phyloP scores from a whole-genome alignment of 345 rosid species.

The Geranium brycei region DNA sequence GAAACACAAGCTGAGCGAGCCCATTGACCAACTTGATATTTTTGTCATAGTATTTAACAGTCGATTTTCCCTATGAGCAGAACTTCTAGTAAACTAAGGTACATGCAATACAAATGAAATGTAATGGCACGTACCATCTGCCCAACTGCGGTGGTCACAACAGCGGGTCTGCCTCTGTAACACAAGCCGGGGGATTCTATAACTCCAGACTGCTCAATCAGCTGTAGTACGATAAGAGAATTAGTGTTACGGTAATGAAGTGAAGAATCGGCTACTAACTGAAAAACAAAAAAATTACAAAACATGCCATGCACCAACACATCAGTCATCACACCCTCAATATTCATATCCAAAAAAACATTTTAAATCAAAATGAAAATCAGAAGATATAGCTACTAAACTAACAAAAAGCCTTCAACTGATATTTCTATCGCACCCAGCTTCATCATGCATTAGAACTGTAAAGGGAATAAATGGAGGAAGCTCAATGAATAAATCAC shows the following conservation, averaged over 20 bases:
- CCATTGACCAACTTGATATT: not conserved
- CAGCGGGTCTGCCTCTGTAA: conserved; percentile 32
- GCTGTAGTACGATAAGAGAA: conserved; percentile 21
- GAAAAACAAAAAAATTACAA: too few relatives aligned
- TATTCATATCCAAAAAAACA: too few relatives aligned
- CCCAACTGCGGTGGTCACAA: conserved; percentile 52
- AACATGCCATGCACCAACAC: too few relatives aligned
- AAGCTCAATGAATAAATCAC: not conserved
- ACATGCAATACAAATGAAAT: conserved; percentile 5
- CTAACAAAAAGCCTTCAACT: not conserved
- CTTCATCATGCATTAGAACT: not conserved
- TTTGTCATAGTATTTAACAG: too few relatives aligned
- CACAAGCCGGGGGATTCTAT: conserved; percentile 38
- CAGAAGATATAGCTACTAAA: not conserved
- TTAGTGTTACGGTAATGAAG: not conserved
- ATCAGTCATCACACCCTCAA: too few relatives aligned
- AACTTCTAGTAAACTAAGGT: not conserved
- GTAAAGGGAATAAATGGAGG: not conserved
- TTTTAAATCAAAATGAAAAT: not conserved
- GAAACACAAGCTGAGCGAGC: not conserved
- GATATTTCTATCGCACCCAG: not conserved
- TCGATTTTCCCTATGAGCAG: too few relatives aligned
- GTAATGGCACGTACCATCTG: conserved; percentile 47
- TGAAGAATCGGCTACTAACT: not conserved
- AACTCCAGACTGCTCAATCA: conserved; percentile 55